Percentiles rank a stretch among this genome's conserved stretches.
phyloP scores from a whole-genome alignment of 2,329 filamentous ascomycete genomes.

The Xylaria multiplex region DNA sequence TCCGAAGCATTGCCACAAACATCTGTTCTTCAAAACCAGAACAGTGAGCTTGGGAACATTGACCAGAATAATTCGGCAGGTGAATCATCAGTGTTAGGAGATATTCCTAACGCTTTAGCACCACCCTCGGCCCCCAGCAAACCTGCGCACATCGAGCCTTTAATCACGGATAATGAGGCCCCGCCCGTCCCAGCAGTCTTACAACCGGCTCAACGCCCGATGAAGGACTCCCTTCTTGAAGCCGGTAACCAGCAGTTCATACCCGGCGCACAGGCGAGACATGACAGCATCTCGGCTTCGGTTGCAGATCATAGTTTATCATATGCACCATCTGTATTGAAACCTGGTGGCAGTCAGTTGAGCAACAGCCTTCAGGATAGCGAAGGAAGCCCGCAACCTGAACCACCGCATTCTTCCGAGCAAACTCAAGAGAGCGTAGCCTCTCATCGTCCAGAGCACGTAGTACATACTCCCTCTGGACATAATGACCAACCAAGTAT shows the following conservation, averaged over 20 bases:
- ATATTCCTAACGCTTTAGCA: conserved; percentile 35
- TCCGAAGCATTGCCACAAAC: conserved; percentile 37
- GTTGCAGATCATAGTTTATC: conserved; percentile 21
- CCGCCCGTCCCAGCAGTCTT: conserved; percentile 34
- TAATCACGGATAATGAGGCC: conserved; percentile 11
- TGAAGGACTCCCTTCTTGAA: conserved; percentile 16
- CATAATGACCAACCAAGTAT: conserved; percentile 29
- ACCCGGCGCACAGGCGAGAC: conserved; percentile 39
- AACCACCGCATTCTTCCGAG: background rate
- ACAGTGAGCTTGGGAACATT: conserved; percentile 42
- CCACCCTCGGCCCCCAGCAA: conserved; percentile 36
- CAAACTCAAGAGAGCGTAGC: conserved; percentile 3
- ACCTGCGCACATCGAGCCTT: conserved; percentile 17
- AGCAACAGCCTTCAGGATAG: conserved; percentile 15
- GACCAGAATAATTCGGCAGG: conserved; percentile 40
- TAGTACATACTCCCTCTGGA: background rate
- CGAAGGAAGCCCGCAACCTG: background rate
- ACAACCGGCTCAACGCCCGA: conserved; percentile 34
- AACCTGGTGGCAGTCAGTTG: conserved; percentile 35
- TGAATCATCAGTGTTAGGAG: conserved; percentile 19
- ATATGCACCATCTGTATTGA: conserved; percentile 36
- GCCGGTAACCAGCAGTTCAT: conserved; percentile 22
- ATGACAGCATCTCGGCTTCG: conserved; percentile 38
- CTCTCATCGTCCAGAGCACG: conserved; percentile 16
- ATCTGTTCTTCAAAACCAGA: conserved; percentile 44